phyloP scores from a whole-genome alignment of 2,329 filamentous ascomycete species.

The Aspergillus novofumigatus region DNA sequence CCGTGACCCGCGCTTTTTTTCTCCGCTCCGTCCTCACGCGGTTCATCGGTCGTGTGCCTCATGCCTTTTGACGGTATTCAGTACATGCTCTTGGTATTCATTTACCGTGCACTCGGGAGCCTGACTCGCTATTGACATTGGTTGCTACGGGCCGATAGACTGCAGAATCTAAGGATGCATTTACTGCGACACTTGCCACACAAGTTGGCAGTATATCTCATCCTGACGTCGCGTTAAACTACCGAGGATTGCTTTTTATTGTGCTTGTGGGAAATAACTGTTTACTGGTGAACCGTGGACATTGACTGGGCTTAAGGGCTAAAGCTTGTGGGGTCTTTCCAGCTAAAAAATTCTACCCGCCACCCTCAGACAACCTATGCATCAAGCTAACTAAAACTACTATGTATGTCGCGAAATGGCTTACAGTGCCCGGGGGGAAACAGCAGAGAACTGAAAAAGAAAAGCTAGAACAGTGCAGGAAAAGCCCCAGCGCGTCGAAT shows the following conservation, averaged over 20 bases:
- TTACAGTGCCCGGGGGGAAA: neutral
- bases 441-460: neutral
- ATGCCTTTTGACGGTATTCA: neutral
- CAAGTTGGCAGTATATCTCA: neutral
- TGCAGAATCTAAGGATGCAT: neutral
- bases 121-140: neutral
- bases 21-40: neutral
- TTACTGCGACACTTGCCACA: neutral
- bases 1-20: neutral
- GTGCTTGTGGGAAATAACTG: neutral
- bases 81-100: neutral
- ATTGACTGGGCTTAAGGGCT: neutral
- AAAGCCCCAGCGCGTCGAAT: neutral
- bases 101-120: neutral
- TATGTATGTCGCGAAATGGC: neutral
- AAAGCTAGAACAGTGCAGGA: neutral
- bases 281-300: neutral
- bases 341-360: no score
- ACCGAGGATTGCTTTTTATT: neutral
- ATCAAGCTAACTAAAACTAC: neutral
- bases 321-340: neutral
- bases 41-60: constrained; percentile 3
- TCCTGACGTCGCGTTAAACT: neutral
- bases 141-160: neutral
- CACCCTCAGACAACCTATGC: no score